phyloP scores from a whole-genome alignment of 2,329 filamentous ascomycete genomes.

The Fusarium sp. region DNA sequence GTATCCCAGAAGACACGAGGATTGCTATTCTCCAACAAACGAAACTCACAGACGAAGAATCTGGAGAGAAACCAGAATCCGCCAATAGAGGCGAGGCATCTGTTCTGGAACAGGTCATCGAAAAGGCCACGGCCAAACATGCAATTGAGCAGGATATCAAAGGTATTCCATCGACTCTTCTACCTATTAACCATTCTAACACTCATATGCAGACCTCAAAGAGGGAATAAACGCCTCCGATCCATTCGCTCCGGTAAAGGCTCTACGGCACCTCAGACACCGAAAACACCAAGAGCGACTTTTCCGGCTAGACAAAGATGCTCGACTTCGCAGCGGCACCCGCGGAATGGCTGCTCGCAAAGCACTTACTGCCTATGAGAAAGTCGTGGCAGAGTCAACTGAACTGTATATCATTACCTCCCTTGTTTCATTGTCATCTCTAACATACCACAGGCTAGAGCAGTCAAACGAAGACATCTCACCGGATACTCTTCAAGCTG shows the following conservation, averaged over 20 bases:
- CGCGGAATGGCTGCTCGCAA: conserved; percentile 83
- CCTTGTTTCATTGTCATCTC: rapidly evolving
- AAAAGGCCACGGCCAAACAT: conserved; percentile 68
- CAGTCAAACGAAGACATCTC: conserved; percentile 70
- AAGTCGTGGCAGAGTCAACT: conserved; percentile 70
- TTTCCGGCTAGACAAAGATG: conserved; percentile 79
- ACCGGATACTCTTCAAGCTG: conserved; percentile 67
- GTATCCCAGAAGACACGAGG: conserved; percentile 74
- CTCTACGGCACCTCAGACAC: conserved; percentile 72
- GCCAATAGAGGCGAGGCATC: conserved; percentile 48
- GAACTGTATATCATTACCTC: conserved; percentile 57
- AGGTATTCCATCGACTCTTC: conserved; percentile 53
- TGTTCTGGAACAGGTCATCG: conserved; percentile 77
- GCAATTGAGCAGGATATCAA: conserved; percentile 72
- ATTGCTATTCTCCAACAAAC: conserved; percentile 80
- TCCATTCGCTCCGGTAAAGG: conserved; percentile 68
- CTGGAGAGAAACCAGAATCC: conserved; percentile 43
- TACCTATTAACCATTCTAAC: neutral
- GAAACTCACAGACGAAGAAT: conserved; percentile 51
- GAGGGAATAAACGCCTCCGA: conserved; percentile 70
- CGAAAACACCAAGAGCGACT: conserved; percentile 72
- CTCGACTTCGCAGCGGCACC: conserved; percentile 78
- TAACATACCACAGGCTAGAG: conserved; percentile 54
- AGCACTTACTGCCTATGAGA: conserved; percentile 76
- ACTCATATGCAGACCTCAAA: conserved; percentile 62